phyloP scores from a whole-genome alignment of 257 asterid genomes.

The Solanum medicagineum region DNA sequence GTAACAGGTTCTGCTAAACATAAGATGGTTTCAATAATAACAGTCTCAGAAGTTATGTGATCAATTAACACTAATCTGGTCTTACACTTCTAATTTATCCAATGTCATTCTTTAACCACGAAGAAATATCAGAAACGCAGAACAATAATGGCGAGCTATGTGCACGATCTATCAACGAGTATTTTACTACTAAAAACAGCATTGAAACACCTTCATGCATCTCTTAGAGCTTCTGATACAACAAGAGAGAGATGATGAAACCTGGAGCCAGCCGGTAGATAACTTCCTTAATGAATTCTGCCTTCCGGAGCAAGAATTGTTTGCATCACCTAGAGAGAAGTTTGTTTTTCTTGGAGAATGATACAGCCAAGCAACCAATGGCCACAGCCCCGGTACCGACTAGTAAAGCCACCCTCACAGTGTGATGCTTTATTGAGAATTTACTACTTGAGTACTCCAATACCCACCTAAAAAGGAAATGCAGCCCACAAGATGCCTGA shows the following conservation, averaged over 20 bases:
- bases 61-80: not conserved
- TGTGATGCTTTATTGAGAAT: conserved; percentile 13
- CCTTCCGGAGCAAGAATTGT: not conserved
- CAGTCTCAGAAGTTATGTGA: not conserved
- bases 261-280: not conserved
- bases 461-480: conserved; percentile 44
- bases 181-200: not conserved
- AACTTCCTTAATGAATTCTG: not conserved
- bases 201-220: not conserved
- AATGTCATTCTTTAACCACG: not conserved
- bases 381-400: conserved; percentile 41
- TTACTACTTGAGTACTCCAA: conserved; percentile 27
- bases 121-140: not conserved
- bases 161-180: not conserved
- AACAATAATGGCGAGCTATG: not conserved
- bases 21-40: not conserved
- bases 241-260: not conserved
- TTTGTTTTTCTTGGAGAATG: conserved; percentile 19
- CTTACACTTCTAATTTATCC: not conserved
- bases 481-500: conserved; percentile 38
- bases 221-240: not conserved
- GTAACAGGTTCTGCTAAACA: not conserved
- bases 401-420: conserved; percentile 16
- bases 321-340: not conserved
- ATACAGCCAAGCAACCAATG: conserved; percentile 35